Percentiles rank a stretch among this genome's conserved stretches.
Evolutionary conservation across 176 grass and related monocot genomes (phyloP).

Genomic region (sorghum (Sorghum bicolor)): Sorghum_bicolor_NCBIv3 NC_012873.2:62997501-62998000

Average conservation of each 20-base stretch:
- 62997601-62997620: conserved; percentile 64
- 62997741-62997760: conserved; percentile 86
- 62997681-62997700: conserved; percentile 73
- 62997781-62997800: conserved; percentile 88
- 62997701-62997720: conserved; percentile 71
- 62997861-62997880: conserved; percentile 79
- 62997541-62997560: conserved; percentile 76
- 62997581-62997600: conserved; percentile 61
- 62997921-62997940: conserved; percentile 89
- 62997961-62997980: conserved; percentile 64
- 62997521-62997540: conserved; percentile 34
- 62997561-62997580: conserved; percentile 60
- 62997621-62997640: conserved; percentile 66
- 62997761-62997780: conserved; percentile 93
- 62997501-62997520: conserved; percentile 49
- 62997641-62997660: conserved; percentile 55
- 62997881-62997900: conserved; percentile 88
- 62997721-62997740: conserved; percentile 91
- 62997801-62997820: conserved; percentile 77
- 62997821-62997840: conserved; percentile 76
- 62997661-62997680: conserved; percentile 61
- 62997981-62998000: conserved; percentile 85
- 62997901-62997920: conserved; percentile 93
- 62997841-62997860: conserved; percentile 73
- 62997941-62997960: conserved; percentile 71